A percentile compares a stretch with the other conserved stretches of the same genome.
Conservation (phyloP, 768 basidiomycete genomes). For the Lenzites betulinus region DNA sequence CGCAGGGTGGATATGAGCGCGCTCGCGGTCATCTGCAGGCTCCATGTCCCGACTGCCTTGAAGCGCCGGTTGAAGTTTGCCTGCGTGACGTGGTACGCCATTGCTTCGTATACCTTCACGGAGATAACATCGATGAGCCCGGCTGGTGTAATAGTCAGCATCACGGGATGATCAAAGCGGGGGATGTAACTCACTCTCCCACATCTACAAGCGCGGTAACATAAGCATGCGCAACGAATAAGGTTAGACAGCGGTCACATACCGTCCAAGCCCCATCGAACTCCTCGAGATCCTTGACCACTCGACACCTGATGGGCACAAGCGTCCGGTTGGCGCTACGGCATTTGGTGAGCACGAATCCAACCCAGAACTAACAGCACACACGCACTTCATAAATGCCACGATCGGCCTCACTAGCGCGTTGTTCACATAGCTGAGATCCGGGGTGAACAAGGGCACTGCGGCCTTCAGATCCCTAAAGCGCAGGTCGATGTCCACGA, state of each 20-base stretch:
- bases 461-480: conserved; percentile 95
- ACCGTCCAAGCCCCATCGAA: conserved; percentile 98
- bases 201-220: conserved; percentile 57
- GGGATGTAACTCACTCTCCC: conserved; percentile 71
- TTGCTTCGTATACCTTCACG: conserved; percentile 86
- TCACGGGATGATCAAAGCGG: conserved; percentile 7
- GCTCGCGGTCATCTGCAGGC: conserved; percentile 88
- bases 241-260: conserved; percentile 35
- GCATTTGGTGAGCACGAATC: conserved; percentile 19
- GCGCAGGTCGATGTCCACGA: conserved; percentile 91
- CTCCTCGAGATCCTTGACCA: conserved; percentile 79
- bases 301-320: conserved; percentile 89
- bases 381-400: conserved; percentile 92
- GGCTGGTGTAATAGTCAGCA: conserved; percentile 47
- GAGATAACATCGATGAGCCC: conserved; percentile 92
- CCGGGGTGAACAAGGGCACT: conserved; percentile 87
- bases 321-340: conserved; percentile 88
- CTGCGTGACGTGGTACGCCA: conserved; percentile 93
- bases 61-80: conserved; percentile 87
- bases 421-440: conserved; percentile 89
- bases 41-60: conserved; percentile 92
- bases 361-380: conserved; percentile 1
- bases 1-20: conserved; percentile 81
- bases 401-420: conserved; percentile 95
- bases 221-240: conserved; percentile 12